A percentile compares a stretch with the other conserved stretches of the same genome.
Evolutionary conservation across 306 rosid species (phyloP).

Genomic region (Prunus persica): Prunus_persica_NCBIv2 NC_034010.1:4602501-4603000

Average conservation of each 20-base stretch:
- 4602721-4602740: not conserved
- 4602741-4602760: not conserved
- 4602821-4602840: not conserved
- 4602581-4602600: not conserved
- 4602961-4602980: slow-evolving; percentile 8
- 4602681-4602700: not conserved
- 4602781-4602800: slow-evolving; percentile 12
- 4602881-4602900: not conserved
- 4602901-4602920: not conserved
- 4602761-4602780: slow-evolving; percentile 2
- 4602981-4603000: not conserved
- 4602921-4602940: not conserved
- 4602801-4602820: not conserved
- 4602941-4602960: not conserved
- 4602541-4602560: slow-evolving; percentile 8
- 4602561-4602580: not conserved
- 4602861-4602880: not conserved
- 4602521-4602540: slow-evolving; percentile 78
- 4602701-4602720: not conserved
- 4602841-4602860: not conserved
- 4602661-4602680: no score
- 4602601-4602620: not conserved
- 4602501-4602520: slow-evolving; percentile 23
- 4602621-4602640: not conserved
- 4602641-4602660: not conserved